Evolutionary conservation across 768 basidiomycete species (phyloP), one percentile per base, ranked within the genome.

Genomic region (Boletus tylopilopsis): DNA sequence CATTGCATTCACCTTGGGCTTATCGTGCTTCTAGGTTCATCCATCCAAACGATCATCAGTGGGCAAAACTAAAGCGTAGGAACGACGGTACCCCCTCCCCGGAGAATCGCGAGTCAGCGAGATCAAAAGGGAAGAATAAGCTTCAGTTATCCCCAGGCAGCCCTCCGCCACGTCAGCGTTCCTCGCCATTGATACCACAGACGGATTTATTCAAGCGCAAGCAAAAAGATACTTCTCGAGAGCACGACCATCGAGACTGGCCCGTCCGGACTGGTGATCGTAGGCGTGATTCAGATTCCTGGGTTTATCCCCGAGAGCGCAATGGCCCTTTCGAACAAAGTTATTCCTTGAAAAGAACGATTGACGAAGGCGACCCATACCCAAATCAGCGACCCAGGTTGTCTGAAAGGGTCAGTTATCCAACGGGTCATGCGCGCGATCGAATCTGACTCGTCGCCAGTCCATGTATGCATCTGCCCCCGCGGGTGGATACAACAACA

Each of bases 11-110:
- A 29, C 37, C 32, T 41, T 25, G 39, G 15, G 46, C 50, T 49
- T 45, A 53, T 45, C 49, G 35, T 21, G 25, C 45, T 13, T 53
- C 46, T 51, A 72, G 79, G 24, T 81, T 77, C 53, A 70, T 80
- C 32, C 79, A 81, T 52, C 79, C 79, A 25, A 66, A 58, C 39
- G 79, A 81, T 58, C 50, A 68, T 27, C 70, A 75, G 39, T 80
- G 78, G 72, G 33, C 45, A 21, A 61, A 55, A 39, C 49, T 55
- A 19, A 66, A 42, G 22, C 64, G 51, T 22, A 56, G 57, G 30
- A 50, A 35, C n/a, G 45, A 55, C 6, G 47, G 43, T 13, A 42
- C 51, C n/a, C 49, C 56, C 21, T 57, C 61, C 19, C 53, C 66
- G n/a, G 56, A 58, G 50, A 36, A 45, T 44, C 56, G 55, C 29